Conservation (phyloP, 139 green algal species). For the Auxenochlorella pyrenoidosa region DNA sequence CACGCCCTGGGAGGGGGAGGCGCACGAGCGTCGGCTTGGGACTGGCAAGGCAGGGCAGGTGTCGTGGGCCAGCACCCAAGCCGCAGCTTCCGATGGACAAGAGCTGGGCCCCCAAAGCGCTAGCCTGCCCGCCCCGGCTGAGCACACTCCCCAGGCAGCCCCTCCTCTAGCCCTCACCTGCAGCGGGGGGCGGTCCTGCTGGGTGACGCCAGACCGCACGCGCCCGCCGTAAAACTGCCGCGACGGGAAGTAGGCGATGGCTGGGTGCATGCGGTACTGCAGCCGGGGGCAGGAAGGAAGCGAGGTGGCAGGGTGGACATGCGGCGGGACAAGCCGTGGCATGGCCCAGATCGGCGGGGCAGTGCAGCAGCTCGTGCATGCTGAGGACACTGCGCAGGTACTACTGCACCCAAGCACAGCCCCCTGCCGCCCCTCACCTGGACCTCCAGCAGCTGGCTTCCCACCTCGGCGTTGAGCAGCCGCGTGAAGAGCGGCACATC, state of each 20-base stretch:
- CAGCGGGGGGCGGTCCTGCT: conserved; percentile 44
- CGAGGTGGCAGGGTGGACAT: too few relatives aligned
- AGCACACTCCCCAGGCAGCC: too few relatives aligned
- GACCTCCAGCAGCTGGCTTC: conserved; percentile 79
- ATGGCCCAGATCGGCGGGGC: too few relatives aligned
- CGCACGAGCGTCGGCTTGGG: neutral
- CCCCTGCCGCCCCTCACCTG: neutral
- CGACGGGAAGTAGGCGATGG: conserved; percentile 69
- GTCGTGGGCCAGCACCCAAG: too few relatives aligned
- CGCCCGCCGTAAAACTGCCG: conserved; percentile 69
- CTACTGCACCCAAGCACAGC: too few relatives aligned
- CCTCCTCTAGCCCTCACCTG: neutral
- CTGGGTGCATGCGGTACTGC: conserved; percentile 95
- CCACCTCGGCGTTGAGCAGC: conserved; percentile 69
- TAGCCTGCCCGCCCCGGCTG: too few relatives aligned
- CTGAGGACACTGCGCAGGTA: too few relatives aligned
- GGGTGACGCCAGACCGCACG: conserved; percentile 48
- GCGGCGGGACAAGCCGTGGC: too few relatives aligned
- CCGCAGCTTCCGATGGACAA: too few relatives aligned
- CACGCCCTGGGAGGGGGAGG: conserved; percentile 31
- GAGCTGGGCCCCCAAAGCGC: too few relatives aligned
- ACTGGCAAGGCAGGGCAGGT: too few relatives aligned
- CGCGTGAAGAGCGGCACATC: conserved; percentile 87
- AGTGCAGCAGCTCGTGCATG: too few relatives aligned
- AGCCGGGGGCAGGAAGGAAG: conserved; percentile 22